Evolutionary conservation across 1,284 basidiomycete genomes (phyloP).

Genomic region (Cryptococcus sp.): DNA sequence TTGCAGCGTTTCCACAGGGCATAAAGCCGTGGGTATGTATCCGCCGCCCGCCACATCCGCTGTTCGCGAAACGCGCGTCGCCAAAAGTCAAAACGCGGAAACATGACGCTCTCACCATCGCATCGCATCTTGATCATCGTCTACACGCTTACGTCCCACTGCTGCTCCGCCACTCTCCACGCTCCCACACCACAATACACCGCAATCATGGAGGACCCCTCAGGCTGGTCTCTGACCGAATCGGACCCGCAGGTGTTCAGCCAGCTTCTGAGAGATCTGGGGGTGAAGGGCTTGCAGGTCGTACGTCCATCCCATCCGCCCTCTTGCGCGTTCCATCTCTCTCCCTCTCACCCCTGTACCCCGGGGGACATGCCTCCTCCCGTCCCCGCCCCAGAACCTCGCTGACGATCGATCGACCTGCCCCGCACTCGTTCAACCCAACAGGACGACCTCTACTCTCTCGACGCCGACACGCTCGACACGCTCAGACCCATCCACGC

Average conservation of each 20-base stretch:
- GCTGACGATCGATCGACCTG: too few species aligned
- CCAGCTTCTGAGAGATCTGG: slow-evolving; percentile 50
- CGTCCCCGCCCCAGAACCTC: background rate
- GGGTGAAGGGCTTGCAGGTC: slow-evolving; percentile 53
- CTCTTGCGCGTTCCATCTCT: too few species aligned
- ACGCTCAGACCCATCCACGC: slow-evolving; percentile 76
- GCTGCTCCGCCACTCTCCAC: too few species aligned
- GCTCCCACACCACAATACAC: too few species aligned
- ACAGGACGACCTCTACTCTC: slow-evolving; percentile 76
- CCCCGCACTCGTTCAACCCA: too few species aligned
- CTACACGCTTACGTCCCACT: too few species aligned
- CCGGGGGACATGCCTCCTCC: slow-evolving; percentile 69
- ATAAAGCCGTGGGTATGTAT: too few species aligned
- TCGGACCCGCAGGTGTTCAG: slow-evolving; percentile 53
- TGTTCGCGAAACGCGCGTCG: background rate
- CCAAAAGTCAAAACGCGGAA: background rate
- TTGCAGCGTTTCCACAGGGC: too few species aligned
- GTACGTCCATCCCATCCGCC: slow-evolving; percentile 33
- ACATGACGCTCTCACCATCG: background rate
- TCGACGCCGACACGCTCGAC: slow-evolving; percentile 68
- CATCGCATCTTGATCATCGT: too few species aligned
- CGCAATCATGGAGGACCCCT: slow-evolving; percentile 37
- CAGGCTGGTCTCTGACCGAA: slow-evolving; percentile 51
- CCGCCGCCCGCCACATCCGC: background rate
- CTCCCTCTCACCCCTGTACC: slow-evolving; percentile 64